Conservation (phyloP, 495 filamentous ascomycete genomes). For the Physcia stellaris region DNA sequence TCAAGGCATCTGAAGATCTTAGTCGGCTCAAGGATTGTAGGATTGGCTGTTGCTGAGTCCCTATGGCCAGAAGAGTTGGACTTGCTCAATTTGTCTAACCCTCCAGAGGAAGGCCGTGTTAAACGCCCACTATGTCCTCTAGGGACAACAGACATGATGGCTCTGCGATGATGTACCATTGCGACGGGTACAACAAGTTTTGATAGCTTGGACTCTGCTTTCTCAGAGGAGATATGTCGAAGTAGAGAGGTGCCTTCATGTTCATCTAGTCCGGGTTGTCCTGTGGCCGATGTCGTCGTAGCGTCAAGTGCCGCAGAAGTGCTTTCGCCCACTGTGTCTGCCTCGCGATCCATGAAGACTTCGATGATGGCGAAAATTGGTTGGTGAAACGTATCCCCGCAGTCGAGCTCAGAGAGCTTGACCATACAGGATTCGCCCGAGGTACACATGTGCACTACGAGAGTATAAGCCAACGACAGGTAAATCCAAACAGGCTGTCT, state of each 20-base stretch:
- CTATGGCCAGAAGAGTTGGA: slow-evolving; percentile 16
- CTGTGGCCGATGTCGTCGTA: slow-evolving; percentile 1
- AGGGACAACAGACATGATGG: slow-evolving; percentile 10
- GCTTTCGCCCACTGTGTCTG: slow-evolving; percentile 22
- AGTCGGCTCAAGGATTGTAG: slow-evolving; percentile 25
- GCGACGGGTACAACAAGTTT: slow-evolving; percentile 64
- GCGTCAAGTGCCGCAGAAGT: slow-evolving; percentile 26
- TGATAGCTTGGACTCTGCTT: slow-evolving; percentile 55
- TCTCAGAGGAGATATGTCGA: slow-evolving; percentile 53
- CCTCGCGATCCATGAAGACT: slow-evolving; percentile 30
- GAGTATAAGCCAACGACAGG: slow-evolving; percentile 5
- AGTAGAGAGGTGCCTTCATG: slow-evolving; percentile 49
- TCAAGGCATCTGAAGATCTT: slow-evolving; percentile 59
- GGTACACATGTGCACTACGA: slow-evolving; percentile 57
- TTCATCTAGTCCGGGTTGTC: no score
- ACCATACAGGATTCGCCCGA: slow-evolving; percentile 56
- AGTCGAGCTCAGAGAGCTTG: slow-evolving; percentile 52
- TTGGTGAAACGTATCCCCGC: slow-evolving; percentile 43
- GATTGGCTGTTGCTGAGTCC: slow-evolving; percentile 28
- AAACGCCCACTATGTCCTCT: slow-evolving; percentile 7
- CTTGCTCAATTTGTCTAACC: slow-evolving; percentile 3
- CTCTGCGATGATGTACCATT: slow-evolving; percentile 35
- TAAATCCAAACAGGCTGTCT: background rate
- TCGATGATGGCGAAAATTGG: slow-evolving; percentile 70
- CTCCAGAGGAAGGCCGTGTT: slow-evolving; percentile 16